phyloP scores from a whole-genome alignment of 192 early-diverging fungal species.

The Backusella westeae region DNA sequence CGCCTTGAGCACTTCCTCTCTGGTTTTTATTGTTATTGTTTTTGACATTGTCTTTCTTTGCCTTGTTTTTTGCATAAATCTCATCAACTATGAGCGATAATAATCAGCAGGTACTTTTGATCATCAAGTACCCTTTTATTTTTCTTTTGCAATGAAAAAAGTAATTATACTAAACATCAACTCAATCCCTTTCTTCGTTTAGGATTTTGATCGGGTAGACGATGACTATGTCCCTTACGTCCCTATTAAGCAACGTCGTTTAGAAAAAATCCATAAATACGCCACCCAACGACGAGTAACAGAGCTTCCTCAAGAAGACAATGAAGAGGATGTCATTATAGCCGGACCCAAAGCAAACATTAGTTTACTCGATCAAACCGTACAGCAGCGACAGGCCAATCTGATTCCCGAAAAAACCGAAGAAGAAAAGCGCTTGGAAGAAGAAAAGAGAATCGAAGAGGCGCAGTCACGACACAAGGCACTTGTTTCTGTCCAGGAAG shows the following conservation, averaged over 20 bases:
- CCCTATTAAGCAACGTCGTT: slow-evolving; percentile 62
- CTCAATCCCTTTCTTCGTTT: not conserved
- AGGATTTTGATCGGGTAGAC: slow-evolving; percentile 14
- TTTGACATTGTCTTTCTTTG: not conserved
- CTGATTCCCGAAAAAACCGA: slow-evolving; percentile 68
- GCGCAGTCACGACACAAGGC: slow-evolving; percentile 79
- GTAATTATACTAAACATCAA: not conserved
- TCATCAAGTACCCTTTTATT: not conserved
- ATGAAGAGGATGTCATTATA: slow-evolving; percentile 40
- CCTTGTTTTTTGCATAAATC: not conserved
- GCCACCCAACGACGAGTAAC: slow-evolving; percentile 27
- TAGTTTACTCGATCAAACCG: slow-evolving; percentile 84
- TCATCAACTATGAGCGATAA: not conserved
- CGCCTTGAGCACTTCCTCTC: not conserved
- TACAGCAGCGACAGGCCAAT: slow-evolving; percentile 67
- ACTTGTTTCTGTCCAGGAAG: slow-evolving; percentile 81
- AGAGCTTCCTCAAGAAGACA: slow-evolving; percentile 30
- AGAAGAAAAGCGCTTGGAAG: slow-evolving; percentile 76
- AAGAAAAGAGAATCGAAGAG: slow-evolving; percentile 79
- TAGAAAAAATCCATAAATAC: slow-evolving; percentile 52
- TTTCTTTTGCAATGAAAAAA: not conserved
- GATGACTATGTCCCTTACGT: slow-evolving; percentile 80
- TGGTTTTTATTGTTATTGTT: not conserved
- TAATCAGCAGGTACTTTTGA: not conserved
- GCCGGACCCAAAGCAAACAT: slow-evolving; percentile 64